Evolutionary conservation across 1,139 yeast genomes (phyloP), one percentile per base, ranked within the genome.

Genomic region (Yamadazyma epiphylla): DNA sequence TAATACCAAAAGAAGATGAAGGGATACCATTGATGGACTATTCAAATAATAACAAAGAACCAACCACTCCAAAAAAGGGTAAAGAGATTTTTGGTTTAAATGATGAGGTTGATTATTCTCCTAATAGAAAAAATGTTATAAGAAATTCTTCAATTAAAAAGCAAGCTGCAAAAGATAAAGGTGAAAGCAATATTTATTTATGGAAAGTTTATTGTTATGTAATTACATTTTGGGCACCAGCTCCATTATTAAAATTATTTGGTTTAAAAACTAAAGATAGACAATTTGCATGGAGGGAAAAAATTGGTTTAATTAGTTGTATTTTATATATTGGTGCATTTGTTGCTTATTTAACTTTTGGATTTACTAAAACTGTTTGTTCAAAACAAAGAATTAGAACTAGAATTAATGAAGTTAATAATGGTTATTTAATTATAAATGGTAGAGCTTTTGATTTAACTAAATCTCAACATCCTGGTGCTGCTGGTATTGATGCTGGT

Each of bases 221-320:
- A 8, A 60, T 91, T 23, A 89, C 97, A 0, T 87, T 87, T 55
- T 89, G 96, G 94, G 94, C 95, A 3, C 95, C 96, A 1, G 73
- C 82, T 3, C 81, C 89, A 0, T 42, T 89, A 20, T 61, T 91
- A 48, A 65, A 67, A 29, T 55, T 83, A 32, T 84, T 77, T 57
- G 97, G 97, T 4, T 73, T 89, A 71, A 73, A 73, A 24, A 80
- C 85, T 17, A 77, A 77, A 45, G 88, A 80, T 30, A 76, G 95
- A 41, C 96, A 87, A 54, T 77, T 79, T 66, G 97, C 97, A 0
- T 91, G 98, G 98, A 74, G 97, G 53, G 98, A 91, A 54, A 91
- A 91, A 53, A 82, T 89, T 26, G 97, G 86, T 2, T 69, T 91
- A 32, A 69, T 91, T 32, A 71, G 94, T 3, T 70, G 88, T 38